Base-by-base conservation (phyloP, 2,329 filamentous ascomycete species). In the Colletotrichum sp. region DNA sequence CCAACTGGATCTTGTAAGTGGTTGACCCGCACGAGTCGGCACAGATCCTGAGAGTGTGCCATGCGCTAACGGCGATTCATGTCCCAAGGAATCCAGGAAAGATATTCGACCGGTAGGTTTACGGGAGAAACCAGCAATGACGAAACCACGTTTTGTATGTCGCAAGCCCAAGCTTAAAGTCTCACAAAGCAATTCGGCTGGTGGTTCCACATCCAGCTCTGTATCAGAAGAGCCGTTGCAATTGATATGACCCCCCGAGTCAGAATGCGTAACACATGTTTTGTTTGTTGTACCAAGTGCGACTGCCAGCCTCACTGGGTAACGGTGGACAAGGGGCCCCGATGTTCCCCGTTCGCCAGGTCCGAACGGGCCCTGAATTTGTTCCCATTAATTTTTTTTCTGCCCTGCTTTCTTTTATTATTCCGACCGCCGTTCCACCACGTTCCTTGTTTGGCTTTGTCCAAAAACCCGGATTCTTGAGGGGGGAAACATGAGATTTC, bases 81-180 rank as follows among this genome's bases (percentile, higher is more conserved):
- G 30, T 39, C 13, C 39, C 36, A 27, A 72, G 70, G 65, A 77
- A 73, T 28, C 68, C 75, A 25, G 75, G 75, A 61, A 72, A 78
- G 71, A 61, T 72, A 28, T 77, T 78, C 56, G 55, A 73, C 56
- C 65, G 65, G 55, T 70, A 61, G 64, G 73, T 75, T 75, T 69
- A 16, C 62, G 39, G 66, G 70, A 70, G 65, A 61, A 73, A 68
- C 56, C 62, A 39, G 27, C 34, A 65, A 75, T 75, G 74, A 75
- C 73, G 73, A 75, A 73, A 68, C 25, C 52, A 56, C 32, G 74
- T 75, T 75, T 75, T 75, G 70, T 52, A 56, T 67, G 61, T 65
- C 39, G 39, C 69, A 56, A 18, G 39, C 15, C 39, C 36, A 36
- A 72, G 55, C 18, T 67, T 36, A 64, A 73, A 64, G 74, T 69